Evolutionary conservation across 2,329 filamentous ascomycete genomes (phyloP).

Genomic region (Anthostomella pinea): DNA sequence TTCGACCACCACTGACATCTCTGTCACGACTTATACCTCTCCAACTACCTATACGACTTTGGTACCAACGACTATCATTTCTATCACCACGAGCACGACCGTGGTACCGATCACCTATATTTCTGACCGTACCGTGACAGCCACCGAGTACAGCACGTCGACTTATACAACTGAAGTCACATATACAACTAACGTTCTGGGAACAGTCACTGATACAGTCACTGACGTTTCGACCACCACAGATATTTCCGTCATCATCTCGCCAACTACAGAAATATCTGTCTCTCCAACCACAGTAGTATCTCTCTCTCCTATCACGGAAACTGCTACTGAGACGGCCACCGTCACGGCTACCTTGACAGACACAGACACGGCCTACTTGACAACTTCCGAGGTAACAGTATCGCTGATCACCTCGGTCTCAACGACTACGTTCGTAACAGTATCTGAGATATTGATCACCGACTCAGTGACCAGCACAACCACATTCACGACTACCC

Average conservation of each 20-base stretch:
- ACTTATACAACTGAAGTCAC: conserved; percentile 20
- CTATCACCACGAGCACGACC: conserved; percentile 15
- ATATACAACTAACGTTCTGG: conserved; percentile 17
- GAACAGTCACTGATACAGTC: conserved; percentile 13
- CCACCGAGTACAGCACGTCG: conserved; percentile 20
- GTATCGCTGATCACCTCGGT: conserved; percentile 26
- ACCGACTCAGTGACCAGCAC: conserved; percentile 30
- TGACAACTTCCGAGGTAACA: conserved; percentile 24
- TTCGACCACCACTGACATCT: conserved; percentile 14
- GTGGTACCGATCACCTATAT: conserved; percentile 18
- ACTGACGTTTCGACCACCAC: conserved; percentile 15
- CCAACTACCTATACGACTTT: conserved; percentile 16
- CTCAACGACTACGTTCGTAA: conserved; percentile 27
- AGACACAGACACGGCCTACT: conserved; percentile 19
- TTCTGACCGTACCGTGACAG: conserved; percentile 13
- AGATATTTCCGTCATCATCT: conserved; percentile 10
- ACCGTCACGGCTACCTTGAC: not conserved
- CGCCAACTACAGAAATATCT: conserved; percentile 16
- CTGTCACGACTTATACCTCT: conserved; percentile 13
- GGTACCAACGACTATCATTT: conserved; percentile 18
- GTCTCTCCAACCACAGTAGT: conserved; percentile 8
- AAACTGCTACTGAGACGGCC: conserved; percentile 23
- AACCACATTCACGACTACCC: conserved; percentile 29
- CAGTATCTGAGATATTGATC: conserved; percentile 24
- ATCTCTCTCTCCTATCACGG: conserved; percentile 3